Base-by-base conservation (phyloP, 257 asterid genomes). In the Dorcoceras hygrometricum region DNA sequence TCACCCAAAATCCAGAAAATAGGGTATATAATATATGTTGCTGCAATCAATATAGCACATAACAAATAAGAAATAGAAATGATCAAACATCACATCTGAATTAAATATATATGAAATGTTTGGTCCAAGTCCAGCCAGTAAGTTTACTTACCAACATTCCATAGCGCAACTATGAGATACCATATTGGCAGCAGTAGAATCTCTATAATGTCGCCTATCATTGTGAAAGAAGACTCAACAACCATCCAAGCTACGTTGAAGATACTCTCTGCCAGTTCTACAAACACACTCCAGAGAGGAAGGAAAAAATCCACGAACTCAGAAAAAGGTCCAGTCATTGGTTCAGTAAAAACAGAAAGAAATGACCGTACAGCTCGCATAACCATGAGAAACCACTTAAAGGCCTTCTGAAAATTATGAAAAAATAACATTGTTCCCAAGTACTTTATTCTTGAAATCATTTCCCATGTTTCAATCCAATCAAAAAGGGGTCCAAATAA, bases 351-450 rank as follows among this genome's bases (percentile, higher is more conserved):
- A 59, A 86, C 62, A 10, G 89, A 81, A 64, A 87, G 64, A 73
- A 77, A 79, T 8, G 96, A 80, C 62, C 90, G 85, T 31, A 62
- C n/a, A 39, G 95, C 78, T 66, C 86, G 84, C 0, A 92, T 81
- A 68, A 74, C 81, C 81, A 74, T 77, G 68, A 90, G 81, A 75
- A 82, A 88, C 96, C 99, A 94, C 80, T 78, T 80, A 32, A 94
- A 67, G 54, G 99, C 97, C 80, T 88, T 94, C 77, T 94, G 93
- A 84, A 80, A 88, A 78, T 94, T 82, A 72, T 90, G 99, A 75
- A 94, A 95, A 81, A 94, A 94, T 66, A 94, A 79, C 99, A 94
- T 94, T 4, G 99, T 94, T 39, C 97, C 99, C 84, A 94, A 79
- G 77, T 84, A 94, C 78, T 84, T 86, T 69, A 94, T 82, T 79